Percentiles rank a stretch among this genome's conserved stretches.
These are phyloP conservation scores for Porphyrellus cyaneotinctus DNA, from an alignment of 768 basidiomycete species.

Conservation along the genomic window DNA sequence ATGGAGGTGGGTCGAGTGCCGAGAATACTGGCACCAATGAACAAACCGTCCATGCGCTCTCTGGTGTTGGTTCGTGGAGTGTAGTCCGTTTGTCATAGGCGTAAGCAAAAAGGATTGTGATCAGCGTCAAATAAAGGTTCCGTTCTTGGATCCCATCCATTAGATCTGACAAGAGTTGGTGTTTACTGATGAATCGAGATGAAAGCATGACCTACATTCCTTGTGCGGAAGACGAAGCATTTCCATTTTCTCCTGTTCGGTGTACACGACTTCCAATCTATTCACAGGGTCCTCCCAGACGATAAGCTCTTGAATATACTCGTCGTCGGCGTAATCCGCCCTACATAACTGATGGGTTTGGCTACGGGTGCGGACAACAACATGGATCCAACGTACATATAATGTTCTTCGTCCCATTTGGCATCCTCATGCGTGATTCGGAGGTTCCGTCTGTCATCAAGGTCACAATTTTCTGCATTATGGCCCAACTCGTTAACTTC, in stretches of 20 bases:
- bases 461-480: constrained; percentile 55
- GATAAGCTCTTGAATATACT: constrained; percentile 67
- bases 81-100: constrained; percentile 79
- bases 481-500: constrained; percentile 77
- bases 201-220: constrained; percentile 41
- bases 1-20: constrained; percentile 73
- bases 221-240: constrained; percentile 56
- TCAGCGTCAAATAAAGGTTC: constrained; percentile 62
- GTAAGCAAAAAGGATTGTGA: constrained; percentile 74
- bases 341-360: constrained; percentile 35
- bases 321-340: constrained; percentile 78
- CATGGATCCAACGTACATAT: constrained; percentile 53
- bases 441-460: constrained; percentile 46
- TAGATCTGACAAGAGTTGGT: constrained; percentile 48
- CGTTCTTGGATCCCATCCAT: constrained; percentile 52
- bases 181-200: not conserved
- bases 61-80: constrained; percentile 74
- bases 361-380: not conserved
- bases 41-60: constrained; percentile 85
- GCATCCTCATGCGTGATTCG: constrained; percentile 62
- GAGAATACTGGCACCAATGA: constrained; percentile 72
- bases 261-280: constrained; percentile 46
- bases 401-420: constrained; percentile 83
- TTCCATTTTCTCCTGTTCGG: constrained; percentile 64
- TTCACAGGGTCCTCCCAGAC: constrained; percentile 59